Evolutionary conservation across 441 rosid genomes (phyloP).

Genomic region (Manihot esculenta): DNA sequence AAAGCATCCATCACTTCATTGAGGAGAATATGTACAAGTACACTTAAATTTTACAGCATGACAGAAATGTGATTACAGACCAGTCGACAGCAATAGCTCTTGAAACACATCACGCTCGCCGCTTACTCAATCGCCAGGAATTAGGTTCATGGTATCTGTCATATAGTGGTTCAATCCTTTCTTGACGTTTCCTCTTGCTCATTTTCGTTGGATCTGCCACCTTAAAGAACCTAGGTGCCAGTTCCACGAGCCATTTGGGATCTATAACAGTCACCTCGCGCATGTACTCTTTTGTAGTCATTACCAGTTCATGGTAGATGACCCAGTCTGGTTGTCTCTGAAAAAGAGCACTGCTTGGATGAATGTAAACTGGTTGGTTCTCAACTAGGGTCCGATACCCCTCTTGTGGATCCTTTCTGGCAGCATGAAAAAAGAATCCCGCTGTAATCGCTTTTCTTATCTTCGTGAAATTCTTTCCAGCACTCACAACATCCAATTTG

Average conservation of each 20-base stretch:
- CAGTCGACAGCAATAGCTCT: not conserved
- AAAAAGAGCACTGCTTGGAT: conserved; percentile 92
- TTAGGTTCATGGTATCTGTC: conserved; percentile 39
- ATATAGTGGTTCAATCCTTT: conserved; percentile 42
- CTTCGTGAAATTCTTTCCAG: conserved; percentile 82
- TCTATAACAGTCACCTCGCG: conserved; percentile 42
- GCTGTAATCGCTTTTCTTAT: conserved; percentile 91
- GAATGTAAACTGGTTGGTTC: conserved; percentile 93
- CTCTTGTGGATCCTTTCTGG: conserved; percentile 93
- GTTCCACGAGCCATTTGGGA: conserved; percentile 49
- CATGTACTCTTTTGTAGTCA: conserved; percentile 67
- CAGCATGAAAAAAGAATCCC: conserved; percentile 83
- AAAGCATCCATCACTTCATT: not conserved
- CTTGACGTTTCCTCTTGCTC: conserved; percentile 52
- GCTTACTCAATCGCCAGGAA: conserved; percentile 42
- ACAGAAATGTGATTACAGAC: not conserved
- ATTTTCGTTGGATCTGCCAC: conserved; percentile 47
- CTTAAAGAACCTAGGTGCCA: conserved; percentile 44
- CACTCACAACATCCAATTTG: conserved; percentile 80
- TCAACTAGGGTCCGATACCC: conserved; percentile 87
- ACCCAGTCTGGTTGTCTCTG: conserved; percentile 99
- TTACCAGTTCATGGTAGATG: conserved; percentile 86
- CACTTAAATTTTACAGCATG: not conserved
- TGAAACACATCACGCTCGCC: conserved; percentile 32
- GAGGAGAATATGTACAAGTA: conserved; percentile 1